Evolutionary conservation across 352 stramenopile genomes (phyloP).

Genomic region (Phytophthora pluvialis): DNA sequence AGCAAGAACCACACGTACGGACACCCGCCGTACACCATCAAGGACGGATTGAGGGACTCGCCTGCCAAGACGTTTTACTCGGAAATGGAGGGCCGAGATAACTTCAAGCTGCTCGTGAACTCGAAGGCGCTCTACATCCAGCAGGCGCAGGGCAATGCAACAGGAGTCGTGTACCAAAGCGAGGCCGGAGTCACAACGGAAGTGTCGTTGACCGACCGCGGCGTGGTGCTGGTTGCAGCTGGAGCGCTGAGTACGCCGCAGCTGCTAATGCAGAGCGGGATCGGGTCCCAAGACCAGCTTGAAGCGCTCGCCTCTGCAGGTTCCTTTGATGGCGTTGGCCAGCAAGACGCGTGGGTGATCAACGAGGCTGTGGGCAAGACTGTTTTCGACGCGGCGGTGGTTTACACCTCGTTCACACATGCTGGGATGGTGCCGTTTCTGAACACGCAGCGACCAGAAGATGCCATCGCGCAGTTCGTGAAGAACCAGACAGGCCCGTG

Average conservation of each 20-base stretch:
- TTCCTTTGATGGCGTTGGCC: slow-evolving; percentile 27
- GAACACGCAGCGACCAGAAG: slow-evolving; percentile 31
- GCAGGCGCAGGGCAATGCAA: slow-evolving; percentile 51
- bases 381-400: slow-evolving; percentile 46
- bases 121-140: slow-evolving; percentile 57
- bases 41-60: slow-evolving; percentile 50
- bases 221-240: slow-evolving; percentile 78
- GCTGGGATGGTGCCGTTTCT: slow-evolving; percentile 43
- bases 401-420: slow-evolving; percentile 45
- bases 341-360: slow-evolving; percentile 37
- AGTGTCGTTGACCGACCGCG: slow-evolving; percentile 38
- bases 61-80: slow-evolving; percentile 65
- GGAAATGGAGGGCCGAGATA: slow-evolving; percentile 46
- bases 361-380: slow-evolving; percentile 51
- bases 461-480: slow-evolving; percentile 47
- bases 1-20: slow-evolving; percentile 56
- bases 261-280: slow-evolving; percentile 79
- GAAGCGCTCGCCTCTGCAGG: slow-evolving; percentile 31
- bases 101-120: slow-evolving; percentile 54
- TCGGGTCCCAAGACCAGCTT: slow-evolving; percentile 70
- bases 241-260: slow-evolving; percentile 80
- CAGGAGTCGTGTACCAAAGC: slow-evolving; percentile 54
- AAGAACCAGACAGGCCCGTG: slow-evolving; percentile 38
- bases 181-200: slow-evolving; percentile 17
- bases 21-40: slow-evolving; percentile 61